Evolutionary conservation across 306 rosid genomes (phyloP).

Genomic region (Mucuna pruriens): DNA sequence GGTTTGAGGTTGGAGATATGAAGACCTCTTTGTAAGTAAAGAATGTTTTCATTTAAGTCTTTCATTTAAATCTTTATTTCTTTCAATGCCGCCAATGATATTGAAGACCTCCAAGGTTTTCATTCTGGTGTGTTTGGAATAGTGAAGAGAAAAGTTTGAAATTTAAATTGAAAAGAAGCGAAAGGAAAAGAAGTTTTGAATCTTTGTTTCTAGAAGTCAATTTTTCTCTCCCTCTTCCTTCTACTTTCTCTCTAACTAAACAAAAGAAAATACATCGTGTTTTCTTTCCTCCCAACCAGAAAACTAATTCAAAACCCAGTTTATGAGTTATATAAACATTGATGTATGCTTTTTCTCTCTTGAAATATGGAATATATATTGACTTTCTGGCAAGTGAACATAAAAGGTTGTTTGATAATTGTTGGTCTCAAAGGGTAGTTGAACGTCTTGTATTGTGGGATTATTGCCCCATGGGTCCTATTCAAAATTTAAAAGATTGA

Average conservation of each 20-base stretch:
- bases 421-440: neutral
- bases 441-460: neutral
- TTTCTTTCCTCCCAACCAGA: too few relatives aligned
- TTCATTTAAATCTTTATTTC: neutral
- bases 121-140: too few relatives aligned
- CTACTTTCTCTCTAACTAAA: too few relatives aligned
- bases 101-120: too few relatives aligned
- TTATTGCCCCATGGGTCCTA: too few relatives aligned
- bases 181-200: too few relatives aligned
- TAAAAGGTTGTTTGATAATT: constrained; percentile 4
- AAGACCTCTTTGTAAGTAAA: constrained; percentile 33
- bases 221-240: too few relatives aligned
- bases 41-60: neutral
- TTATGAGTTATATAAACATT: neutral
- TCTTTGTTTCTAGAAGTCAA: too few relatives aligned
- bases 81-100: constrained; percentile 15
- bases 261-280: too few relatives aligned
- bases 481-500: too few relatives aligned
- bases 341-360: neutral
- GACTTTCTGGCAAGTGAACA: constrained; percentile 4
- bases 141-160: too few relatives aligned
- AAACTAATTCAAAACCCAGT: constrained; percentile 20
- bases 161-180: too few relatives aligned
- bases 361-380: neutral
- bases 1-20: constrained; percentile 33